phyloP scores from a whole-genome alignment of 768 basidiomycete genomes.

The Cystobasidium ongulense region DNA sequence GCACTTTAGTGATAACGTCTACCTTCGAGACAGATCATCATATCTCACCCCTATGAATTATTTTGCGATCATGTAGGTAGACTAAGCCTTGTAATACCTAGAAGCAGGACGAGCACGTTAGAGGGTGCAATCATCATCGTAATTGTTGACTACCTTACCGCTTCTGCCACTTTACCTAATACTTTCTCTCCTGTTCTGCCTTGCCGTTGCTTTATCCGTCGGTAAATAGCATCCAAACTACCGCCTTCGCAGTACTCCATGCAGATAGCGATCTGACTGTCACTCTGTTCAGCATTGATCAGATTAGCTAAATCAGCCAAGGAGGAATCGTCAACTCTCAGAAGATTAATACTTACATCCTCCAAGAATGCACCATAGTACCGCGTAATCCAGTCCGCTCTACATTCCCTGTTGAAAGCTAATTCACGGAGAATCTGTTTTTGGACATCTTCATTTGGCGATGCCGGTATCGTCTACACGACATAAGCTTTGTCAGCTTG shows the following conservation, averaged over 20 bases:
- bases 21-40: not conserved
- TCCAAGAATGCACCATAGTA: constrained; percentile 76
- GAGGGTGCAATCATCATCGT: not conserved
- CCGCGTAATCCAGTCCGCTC: constrained; percentile 75
- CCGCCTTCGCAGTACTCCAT: constrained; percentile 87
- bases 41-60: constrained; percentile 67
- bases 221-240: constrained; percentile 79
- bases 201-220: constrained; percentile 68
- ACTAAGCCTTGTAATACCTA: constrained; percentile 67
- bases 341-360: constrained; percentile 38
- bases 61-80: constrained; percentile 80
- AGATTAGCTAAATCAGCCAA: no score
- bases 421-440: constrained; percentile 87
- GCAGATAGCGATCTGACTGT: constrained; percentile 84
- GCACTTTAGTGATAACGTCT: not conserved
- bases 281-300: constrained; percentile 35
- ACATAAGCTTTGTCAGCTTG: not conserved
- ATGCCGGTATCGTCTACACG: constrained; percentile 67
- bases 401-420: constrained; percentile 73
- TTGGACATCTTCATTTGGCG: constrained; percentile 66
- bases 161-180: constrained; percentile 83
- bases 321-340: no score
- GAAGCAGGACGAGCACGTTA: not conserved
- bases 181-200: constrained; percentile 78
- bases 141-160: constrained; percentile 53